Percentiles rank a stretch among this genome's conserved stretches.
These are phyloP conservation scores for Obelidium mucronatum DNA, from an alignment of 192 early-diverging fungal species.

Conservation along the genomic window DNA sequence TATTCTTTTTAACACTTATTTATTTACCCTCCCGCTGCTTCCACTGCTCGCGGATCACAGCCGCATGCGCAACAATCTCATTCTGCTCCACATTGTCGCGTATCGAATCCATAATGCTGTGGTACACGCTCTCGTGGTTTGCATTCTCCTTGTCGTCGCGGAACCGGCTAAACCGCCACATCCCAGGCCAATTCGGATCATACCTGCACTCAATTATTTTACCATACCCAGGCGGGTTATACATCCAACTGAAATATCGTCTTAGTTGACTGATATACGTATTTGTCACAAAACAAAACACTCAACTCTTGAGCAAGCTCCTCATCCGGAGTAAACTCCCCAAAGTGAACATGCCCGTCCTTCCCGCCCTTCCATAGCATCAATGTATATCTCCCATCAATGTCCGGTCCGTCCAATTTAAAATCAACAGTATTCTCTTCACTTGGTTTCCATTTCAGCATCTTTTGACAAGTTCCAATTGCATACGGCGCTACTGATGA, in stretches of 20 bases:
- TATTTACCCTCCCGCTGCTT: slow-evolving; percentile 28
- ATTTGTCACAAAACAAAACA: not conserved
- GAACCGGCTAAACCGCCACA: slow-evolving; percentile 61
- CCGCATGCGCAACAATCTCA: slow-evolving; percentile 36
- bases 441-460: slow-evolving; percentile 72
- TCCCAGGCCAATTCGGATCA: slow-evolving; percentile 59
- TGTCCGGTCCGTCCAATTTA: slow-evolving; percentile 47
- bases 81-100: slow-evolving; percentile 53
- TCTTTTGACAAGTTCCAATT: slow-evolving; percentile 61
- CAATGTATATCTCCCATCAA: slow-evolving; percentile 39
- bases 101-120: slow-evolving; percentile 62
- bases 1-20: not conserved
- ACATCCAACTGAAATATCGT: slow-evolving; percentile 43
- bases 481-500: slow-evolving; percentile 58
- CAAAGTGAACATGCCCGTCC: slow-evolving; percentile 47
- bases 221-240: slow-evolving; percentile 41
- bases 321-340: slow-evolving; percentile 43
- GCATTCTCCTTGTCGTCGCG: slow-evolving; percentile 62
- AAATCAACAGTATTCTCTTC: slow-evolving; percentile 69
- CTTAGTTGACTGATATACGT: not conserved
- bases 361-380: slow-evolving; percentile 33
- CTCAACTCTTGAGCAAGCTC: slow-evolving; percentile 42
- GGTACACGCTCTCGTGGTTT: slow-evolving; percentile 56
- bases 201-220: slow-evolving; percentile 63
- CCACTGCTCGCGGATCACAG: slow-evolving; percentile 40